Base-by-base conservation (phyloP, 805 yeast genomes). In the Zygosaccharomyces gambellarensis region DNA sequence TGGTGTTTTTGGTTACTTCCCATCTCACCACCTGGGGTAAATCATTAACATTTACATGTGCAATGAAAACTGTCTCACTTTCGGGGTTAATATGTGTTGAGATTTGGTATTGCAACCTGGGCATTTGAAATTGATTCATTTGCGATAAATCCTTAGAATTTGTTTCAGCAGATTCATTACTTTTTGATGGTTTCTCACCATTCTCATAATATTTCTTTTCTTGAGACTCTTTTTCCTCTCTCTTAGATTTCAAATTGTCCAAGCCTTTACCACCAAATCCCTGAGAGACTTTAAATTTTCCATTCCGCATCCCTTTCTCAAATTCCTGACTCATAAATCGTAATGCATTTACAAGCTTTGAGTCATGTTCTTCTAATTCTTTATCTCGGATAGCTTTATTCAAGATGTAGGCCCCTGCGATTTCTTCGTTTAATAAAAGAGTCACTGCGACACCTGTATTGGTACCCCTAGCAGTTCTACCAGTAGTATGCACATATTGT, bases 231-330 rank as follows among this genome's bases (percentile, higher is more conserved):
- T 47, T 51, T 3, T 61, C 70, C 4, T 64, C 67, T 38, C 50
- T 60, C 59, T 46, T 62, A 51, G 81, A 80, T 51, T 87, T 90
- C 38, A 90, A 70, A 53, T 84, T 85, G 39, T 84, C 92, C 46
- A 90, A 73, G 1, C 98, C 98, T 56, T 86, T 84, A 19, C 99
- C 99, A 3, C 97, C 95, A 71, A 90, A 94, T 0, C 99, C 99
- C 47, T 81, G 78, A 23, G 79, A 76, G 50, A 79, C 74, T 57
- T 75, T 78, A 61, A 76, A 83, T 47, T 83, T 81, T 0, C 95
- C 96, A 1, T 71, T 63, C 53, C 82, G 81, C 52, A 87, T 73
- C 49, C 84, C 87, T 11, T 68, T 73, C 49, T 78, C 69, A 64
- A 87, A 89, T 36, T 67, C 59, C 3, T 71, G 67, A 0, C 86